These are phyloP conservation scores for Inonotus obliquus DNA, from an alignment of 1,284 basidiomycete genomes.

Conservation along the genomic window DNA sequence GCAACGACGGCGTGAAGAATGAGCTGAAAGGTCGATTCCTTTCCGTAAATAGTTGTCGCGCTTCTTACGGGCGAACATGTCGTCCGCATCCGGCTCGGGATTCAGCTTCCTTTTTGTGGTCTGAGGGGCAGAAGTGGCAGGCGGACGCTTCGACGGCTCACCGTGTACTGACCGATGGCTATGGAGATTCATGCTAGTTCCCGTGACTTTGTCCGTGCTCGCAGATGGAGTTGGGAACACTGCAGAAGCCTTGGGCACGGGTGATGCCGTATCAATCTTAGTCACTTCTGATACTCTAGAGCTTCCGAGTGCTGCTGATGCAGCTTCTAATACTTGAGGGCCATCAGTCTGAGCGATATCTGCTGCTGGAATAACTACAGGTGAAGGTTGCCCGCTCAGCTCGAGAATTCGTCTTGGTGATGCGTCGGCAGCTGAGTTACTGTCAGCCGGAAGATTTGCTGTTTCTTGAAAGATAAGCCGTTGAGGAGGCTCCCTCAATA, in stretches of 20 bases:
- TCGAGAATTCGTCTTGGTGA: neutral
- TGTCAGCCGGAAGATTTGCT: neutral
- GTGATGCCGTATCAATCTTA: neutral
- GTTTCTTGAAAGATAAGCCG: neutral
- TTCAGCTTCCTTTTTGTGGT: neutral
- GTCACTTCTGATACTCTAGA: neutral
- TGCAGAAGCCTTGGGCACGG: neutral
- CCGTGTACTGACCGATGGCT: neutral
- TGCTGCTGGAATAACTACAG: no score
- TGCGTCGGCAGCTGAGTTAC: neutral
- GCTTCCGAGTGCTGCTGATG: neutral
- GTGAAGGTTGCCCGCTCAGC: neutral
- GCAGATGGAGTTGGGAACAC: neutral
- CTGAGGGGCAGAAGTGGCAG: neutral
- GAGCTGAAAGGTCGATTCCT: conserved; percentile 18
- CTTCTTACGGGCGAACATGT: conserved; percentile 20
- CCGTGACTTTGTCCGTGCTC: neutral
- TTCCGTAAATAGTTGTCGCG: conserved; percentile 19
- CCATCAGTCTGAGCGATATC: neutral
- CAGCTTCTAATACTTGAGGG: neutral
- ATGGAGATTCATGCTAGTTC: neutral
- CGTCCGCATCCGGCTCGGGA: conserved; percentile 10
- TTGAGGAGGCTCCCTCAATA: neutral
- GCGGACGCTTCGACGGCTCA: neutral
- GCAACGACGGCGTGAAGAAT: conserved; percentile 10